A percentile compares a stretch with the other conserved stretches of the same genome.
Conservation (phyloP, 495 filamentous ascomycete species). For the Xylaria longipes region DNA sequence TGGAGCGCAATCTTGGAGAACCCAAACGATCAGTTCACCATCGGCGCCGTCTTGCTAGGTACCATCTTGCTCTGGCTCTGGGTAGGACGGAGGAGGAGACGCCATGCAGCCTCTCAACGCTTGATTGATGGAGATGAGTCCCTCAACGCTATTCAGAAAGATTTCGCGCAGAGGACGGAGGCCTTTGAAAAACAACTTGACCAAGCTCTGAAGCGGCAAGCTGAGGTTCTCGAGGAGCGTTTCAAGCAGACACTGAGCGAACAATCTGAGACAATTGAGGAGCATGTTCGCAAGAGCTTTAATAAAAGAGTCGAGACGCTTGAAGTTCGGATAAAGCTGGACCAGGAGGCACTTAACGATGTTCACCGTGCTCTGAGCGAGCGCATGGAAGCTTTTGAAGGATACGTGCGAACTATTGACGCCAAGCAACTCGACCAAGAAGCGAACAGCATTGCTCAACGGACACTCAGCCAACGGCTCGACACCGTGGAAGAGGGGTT, state of each 20-base stretch:
- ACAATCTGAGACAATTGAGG: constrained; percentile 20
- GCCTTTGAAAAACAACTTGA: constrained; percentile 17
- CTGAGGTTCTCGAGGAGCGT: constrained; percentile 21
- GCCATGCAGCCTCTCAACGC: neutral
- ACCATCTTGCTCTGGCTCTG: constrained; percentile 16
- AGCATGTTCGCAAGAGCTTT: constrained; percentile 20
- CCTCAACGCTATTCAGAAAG: constrained; percentile 16
- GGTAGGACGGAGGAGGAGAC: constrained; percentile 4
- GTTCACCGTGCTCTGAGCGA: constrained; percentile 26
- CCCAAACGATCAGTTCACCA: constrained; percentile 5
- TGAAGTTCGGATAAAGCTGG: constrained; percentile 35
- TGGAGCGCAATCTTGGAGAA: neutral
- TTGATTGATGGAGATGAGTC: constrained; percentile 2
- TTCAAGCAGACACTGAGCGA: constrained; percentile 21
- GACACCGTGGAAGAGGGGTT: constrained; percentile 14
- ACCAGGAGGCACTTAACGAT: constrained; percentile 28
- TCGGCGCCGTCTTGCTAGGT: constrained; percentile 19
- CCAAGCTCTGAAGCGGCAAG: constrained; percentile 10
- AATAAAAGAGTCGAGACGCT: constrained; percentile 33
- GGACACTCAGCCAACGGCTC: constrained; percentile 24
- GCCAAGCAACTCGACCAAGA: constrained; percentile 29
- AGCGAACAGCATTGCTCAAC: constrained; percentile 27
- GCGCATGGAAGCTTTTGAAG: constrained; percentile 28
- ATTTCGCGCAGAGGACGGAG: constrained; percentile 21
- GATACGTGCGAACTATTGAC: constrained; percentile 24